Conservation (phyloP, 2,329 filamentous ascomycete genomes). For the Penicillium rolfsii region DNA sequence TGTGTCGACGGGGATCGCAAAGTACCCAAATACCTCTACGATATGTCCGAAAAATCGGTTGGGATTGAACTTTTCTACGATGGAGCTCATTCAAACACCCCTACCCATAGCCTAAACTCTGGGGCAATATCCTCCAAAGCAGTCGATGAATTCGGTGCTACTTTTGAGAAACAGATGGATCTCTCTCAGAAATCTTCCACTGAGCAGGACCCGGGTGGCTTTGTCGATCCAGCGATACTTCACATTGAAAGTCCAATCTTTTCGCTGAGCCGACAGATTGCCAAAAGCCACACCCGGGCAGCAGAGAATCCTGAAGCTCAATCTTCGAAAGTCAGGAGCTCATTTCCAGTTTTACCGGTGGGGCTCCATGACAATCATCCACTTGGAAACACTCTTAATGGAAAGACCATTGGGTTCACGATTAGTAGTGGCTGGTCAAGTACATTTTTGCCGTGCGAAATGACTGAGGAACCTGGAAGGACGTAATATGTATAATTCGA, state of each 20-base stretch:
- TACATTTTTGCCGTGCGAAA: constrained; percentile 14
- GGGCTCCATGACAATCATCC: not conserved
- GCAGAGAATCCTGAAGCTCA: not conserved
- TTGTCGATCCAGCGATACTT: constrained; percentile 11
- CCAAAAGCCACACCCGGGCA: no score
- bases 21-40: constrained; percentile 16
- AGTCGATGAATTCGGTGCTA: not conserved
- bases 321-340: not conserved
- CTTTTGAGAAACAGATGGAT: not conserved
- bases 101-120: not conserved
- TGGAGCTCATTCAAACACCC: not conserved
- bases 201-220: not conserved
- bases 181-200: not conserved
- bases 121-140: not conserved
- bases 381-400: no score
- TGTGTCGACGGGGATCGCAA: constrained; percentile 20
- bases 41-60: not conserved
- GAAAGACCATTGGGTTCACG: constrained; percentile 10
- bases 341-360: not conserved
- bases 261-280: not conserved
- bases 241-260: not conserved
- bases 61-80: not conserved
- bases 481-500: not conserved
- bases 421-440: constrained; percentile 24
- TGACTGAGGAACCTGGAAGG: not conserved